Percentiles rank a stretch among this genome's conserved stretches.
phyloP scores from a whole-genome alignment of 2,329 filamentous ascomycete species.

The Xylariaceae sp. region DNA sequence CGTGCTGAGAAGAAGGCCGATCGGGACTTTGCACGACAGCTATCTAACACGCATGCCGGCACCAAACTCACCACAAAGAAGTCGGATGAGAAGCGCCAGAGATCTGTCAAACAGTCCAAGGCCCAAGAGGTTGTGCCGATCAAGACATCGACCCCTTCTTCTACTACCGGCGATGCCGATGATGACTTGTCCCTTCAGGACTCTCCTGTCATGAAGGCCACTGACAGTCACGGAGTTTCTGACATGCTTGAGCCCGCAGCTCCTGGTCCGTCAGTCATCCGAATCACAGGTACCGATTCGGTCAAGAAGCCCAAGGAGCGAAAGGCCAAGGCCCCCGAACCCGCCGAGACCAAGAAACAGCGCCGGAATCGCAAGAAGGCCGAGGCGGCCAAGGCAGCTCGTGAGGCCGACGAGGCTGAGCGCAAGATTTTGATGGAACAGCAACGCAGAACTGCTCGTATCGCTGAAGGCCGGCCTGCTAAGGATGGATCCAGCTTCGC shows the following conservation, averaged over 20 bases:
- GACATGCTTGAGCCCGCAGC: conserved; percentile 83
- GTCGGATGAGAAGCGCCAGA: conserved; percentile 58
- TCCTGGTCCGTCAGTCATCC: conserved; percentile 67
- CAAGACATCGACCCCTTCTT: conserved; percentile 58
- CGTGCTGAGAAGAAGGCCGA: conserved; percentile 56
- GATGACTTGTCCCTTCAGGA: conserved; percentile 69
- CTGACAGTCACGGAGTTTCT: conserved; percentile 63
- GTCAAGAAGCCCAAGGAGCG: conserved; percentile 60
- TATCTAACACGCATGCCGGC: conserved; percentile 66
- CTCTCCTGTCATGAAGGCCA: conserved; percentile 58
- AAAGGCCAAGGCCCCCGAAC: conserved; percentile 57
- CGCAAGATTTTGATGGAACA: conserved; percentile 73
- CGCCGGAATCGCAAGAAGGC: conserved; percentile 87
- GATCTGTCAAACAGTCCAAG: conserved; percentile 65
- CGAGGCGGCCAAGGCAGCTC: conserved; percentile 68
- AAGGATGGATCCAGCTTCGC: conserved; percentile 68
- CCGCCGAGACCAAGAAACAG: conserved; percentile 86
- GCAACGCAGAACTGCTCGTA: conserved; percentile 74
- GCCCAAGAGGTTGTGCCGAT: conserved; percentile 48
- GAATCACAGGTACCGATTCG: conserved; percentile 64
- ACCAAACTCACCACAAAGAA: conserved; percentile 52
- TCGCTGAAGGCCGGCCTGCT: conserved; percentile 74
- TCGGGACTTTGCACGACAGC: conserved; percentile 66
- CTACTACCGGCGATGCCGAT: conserved; percentile 70
- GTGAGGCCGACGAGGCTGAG: conserved; percentile 72